Evolutionary conservation across 768 basidiomycete species (phyloP), one percentile per base, ranked within the genome.

Genomic region (Hydnum rufescens): DNA sequence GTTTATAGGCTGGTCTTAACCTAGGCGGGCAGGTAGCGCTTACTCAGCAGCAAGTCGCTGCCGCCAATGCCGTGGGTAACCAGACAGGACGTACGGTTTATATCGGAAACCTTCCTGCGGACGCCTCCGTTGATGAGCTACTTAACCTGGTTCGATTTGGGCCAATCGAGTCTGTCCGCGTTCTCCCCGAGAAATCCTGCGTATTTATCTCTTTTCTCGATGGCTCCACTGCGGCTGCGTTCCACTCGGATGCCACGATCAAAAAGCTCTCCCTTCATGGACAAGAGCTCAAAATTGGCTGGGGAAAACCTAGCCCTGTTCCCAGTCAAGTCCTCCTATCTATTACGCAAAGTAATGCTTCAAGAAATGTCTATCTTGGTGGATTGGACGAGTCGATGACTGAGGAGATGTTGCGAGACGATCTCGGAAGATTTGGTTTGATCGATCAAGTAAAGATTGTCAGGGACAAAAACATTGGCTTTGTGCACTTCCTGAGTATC

Each of bases 361-460:
- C 83, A 58, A 70, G 95, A 58, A 99, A 97, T 60, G 95, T 99
- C 54, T 99, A 96, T 62, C 73, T 99, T 18, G 95, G 95, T 42
- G 88, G 88, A 18, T 70, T 99, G 36, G 90, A 93, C 39, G 87
- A 92, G 66, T 71, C 68, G 49, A 77, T 80, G 70, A 93, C 87
- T 1, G 95, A 97, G 70, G 85, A 92, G 66, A 78, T 78, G 67
- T 70, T 99, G 30, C 69, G 93, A 31, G 90, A 97, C 56, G 90
- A 96, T 62, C 70, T 97, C 23, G 80, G 81, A 60, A 74, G 83
- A 42, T 99, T 93, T 61, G 95, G 95, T 22, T 71, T 93, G 28
- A 96, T 99, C 60, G 95, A 99, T 67, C 93, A 97, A 64, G 92
- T 99, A 64, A 99, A 99, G 75, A 96, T 99, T 62, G 95, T 97